Base-by-base conservation (phyloP, 2,329 filamentous ascomycete species). In the Mycosphaerelloides madeirae region DNA sequence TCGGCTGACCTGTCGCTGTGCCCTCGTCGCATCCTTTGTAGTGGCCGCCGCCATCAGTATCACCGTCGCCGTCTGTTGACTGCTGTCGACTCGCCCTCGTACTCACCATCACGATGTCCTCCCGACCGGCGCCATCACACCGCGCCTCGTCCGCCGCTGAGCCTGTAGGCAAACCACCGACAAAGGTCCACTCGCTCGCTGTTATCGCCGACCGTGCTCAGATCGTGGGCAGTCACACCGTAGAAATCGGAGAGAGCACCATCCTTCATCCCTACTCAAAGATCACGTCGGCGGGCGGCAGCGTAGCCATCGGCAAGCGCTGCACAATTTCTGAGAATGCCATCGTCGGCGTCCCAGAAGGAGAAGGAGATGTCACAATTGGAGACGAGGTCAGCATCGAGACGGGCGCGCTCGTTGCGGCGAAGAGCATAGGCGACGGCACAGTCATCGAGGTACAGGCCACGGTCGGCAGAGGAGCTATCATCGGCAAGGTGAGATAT, bases 191-290 rank as follows among this genome's bases (percentile, higher is more conserved):
- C 60, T 66, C 70, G 25, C 62, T 65, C 3, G 71, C 70, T 41
- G 65, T 75, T 39, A 65, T 77, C 40, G 69, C 71, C 4, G 68
- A 72, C 32, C 72, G 73, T 54, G 72, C 69, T 3, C 62, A 68
- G 29, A 58, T 75, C 14, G 79, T 68, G n/a, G 93, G 93, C 52
- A 81, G 78, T 2, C 78, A 94, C 63, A 83, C 81, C 1, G 87
- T 98, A 52, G 83, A 80, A 34, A 81, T 97, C 51, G 83, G 83
- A 44, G 76, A 85, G 18, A 83, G 88, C 60, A 83, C 81, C 3
- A 79, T 96, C 6, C 70, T 98, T n/a, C 91, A 97, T 60, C 90
- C 93, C 1, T 86, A 90, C 38, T 80, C 83, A 13, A 81, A 60
- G 39, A 61, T 75, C 22, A 64, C 62, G 29, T 69, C 70, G 31